Base-by-base conservation (phyloP, 192 early-diverging fungal genomes). In the Backusella mclennaniae region DNA sequence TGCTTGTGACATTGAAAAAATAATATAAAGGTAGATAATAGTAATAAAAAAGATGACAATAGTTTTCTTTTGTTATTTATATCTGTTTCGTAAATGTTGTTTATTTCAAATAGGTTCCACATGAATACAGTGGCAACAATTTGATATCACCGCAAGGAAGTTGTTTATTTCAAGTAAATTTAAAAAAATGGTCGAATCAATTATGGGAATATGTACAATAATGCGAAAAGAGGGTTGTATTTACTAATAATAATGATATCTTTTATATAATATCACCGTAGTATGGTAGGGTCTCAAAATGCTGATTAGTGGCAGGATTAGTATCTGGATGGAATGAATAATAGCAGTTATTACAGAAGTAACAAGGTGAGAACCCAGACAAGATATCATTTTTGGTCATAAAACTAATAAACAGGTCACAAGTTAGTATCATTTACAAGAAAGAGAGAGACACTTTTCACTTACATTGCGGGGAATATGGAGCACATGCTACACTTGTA, bases 381-480 rank as follows among this genome's bases (percentile, higher is more conserved):
- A 68, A 7, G 15, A 75, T 67, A 42, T 75, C 74, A 35, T 75
- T 53, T 11, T 26, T 23, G 33, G 74, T 75, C 39, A 75, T 67
- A 31, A 35, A 42, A 1, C 74, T 75, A 38, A 14, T 19, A 67
- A 14, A 36, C 9, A 59, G 3, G 33, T 33, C 33, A 11, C 29
- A 4, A 33, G 8, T 44, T 15, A 3, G 14, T 35, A 42, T 41
- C 36, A 11, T 66, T 8, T 14, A 21, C 19, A 29, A 23, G 23
- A 53, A 21, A n/a, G 1, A 23, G 52, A 23, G 6, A n/a, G 4
- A 42, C 9, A 15, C 11, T 63, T 11, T 14, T 17, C 14, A 67
- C 74, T 67, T 67, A 75, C 74, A 21, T 67, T 23, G 74, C 74
- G 23, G 74, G 74, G 42, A 66, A 75, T 29, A 67, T 35, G 6